Percentiles rank a stretch among this genome's conserved stretches.
Conservation (phyloP, 345 rosid genomes). For the Salix dunnii region DNA sequence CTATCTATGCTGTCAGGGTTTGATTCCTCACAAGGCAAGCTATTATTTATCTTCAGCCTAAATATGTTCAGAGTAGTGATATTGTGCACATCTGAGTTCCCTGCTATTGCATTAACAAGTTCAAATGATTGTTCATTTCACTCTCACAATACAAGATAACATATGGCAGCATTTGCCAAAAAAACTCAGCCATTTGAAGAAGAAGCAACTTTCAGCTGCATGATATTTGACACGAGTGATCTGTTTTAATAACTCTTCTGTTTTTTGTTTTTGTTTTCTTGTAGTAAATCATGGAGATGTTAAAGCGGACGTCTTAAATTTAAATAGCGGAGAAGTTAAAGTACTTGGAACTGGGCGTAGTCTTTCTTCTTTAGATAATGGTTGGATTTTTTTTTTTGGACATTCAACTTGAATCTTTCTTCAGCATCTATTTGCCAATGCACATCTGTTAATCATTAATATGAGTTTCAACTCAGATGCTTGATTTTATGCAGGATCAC, state of each 20-base stretch:
- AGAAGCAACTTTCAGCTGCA: neutral
- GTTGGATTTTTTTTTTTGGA: conserved; percentile 25
- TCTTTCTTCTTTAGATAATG: conserved; percentile 39
- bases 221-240: neutral
- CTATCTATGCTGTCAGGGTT: conserved; percentile 18
- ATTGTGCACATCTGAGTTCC: neutral
- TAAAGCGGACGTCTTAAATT: conserved; percentile 26
- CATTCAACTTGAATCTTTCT: neutral
- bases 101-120: neutral
- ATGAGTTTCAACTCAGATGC: neutral
- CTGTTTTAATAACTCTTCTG: neutral
- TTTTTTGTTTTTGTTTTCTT: conserved; percentile 6
- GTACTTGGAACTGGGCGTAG: conserved; percentile 28
- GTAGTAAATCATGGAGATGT: conserved; percentile 32
- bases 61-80: neutral
- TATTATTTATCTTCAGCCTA: neutral
- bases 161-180: neutral
- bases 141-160: neutral
- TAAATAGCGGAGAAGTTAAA: conserved; percentile 29
- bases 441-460: neutral
- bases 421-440: neutral
- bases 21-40: conserved; percentile 29
- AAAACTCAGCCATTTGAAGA: neutral
- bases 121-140: neutral
- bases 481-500: conserved; percentile 36